Conservation (phyloP, 805 yeast species). For the Ogataea salicorniae region DNA sequence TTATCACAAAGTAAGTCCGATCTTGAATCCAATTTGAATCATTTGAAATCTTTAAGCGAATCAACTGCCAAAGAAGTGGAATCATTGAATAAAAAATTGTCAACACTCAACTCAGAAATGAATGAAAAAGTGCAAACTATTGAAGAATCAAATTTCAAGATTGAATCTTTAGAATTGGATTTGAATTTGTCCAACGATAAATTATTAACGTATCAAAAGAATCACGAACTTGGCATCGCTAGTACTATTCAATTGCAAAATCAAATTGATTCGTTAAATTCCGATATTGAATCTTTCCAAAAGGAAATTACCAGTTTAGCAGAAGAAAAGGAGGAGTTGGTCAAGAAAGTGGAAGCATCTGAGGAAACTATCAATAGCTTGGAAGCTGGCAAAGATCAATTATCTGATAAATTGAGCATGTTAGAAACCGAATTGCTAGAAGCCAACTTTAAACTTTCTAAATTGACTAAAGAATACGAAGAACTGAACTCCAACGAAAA, state of each 20-base stretch:
- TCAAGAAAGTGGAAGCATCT: neutral
- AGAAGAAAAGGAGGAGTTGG: conserved; percentile 1
- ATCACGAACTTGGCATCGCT: conserved; percentile 7
- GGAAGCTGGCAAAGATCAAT: conserved; percentile 6
- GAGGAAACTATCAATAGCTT: conserved; percentile 5
- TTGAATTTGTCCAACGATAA: conserved; percentile 9
- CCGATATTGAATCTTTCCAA: conserved; percentile 5
- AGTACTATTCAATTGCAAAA: conserved; percentile 8
- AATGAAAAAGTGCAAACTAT: conserved; percentile 6
- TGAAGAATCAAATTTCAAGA: conserved; percentile 4
- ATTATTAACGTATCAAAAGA: conserved; percentile 7
- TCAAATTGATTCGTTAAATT: conserved; percentile 4
- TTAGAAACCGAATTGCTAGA: conserved; percentile 1
- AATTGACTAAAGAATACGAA: neutral
- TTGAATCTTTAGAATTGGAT: conserved; percentile 11
- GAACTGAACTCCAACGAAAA: neutral
- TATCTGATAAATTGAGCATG: conserved; percentile 7
- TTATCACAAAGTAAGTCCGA: conserved; percentile 6
- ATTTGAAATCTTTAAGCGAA: neutral
- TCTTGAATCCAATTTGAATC: conserved; percentile 5
- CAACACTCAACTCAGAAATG: conserved; percentile 7
- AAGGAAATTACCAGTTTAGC: conserved; percentile 6
- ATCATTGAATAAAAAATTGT: conserved; percentile 13
- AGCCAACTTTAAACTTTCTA: conserved; percentile 4
- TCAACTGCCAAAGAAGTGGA: conserved; percentile 7